Conservation (phyloP, 371 early-diverging fungal species). For the Syncephalis plumigaleata region DNA sequence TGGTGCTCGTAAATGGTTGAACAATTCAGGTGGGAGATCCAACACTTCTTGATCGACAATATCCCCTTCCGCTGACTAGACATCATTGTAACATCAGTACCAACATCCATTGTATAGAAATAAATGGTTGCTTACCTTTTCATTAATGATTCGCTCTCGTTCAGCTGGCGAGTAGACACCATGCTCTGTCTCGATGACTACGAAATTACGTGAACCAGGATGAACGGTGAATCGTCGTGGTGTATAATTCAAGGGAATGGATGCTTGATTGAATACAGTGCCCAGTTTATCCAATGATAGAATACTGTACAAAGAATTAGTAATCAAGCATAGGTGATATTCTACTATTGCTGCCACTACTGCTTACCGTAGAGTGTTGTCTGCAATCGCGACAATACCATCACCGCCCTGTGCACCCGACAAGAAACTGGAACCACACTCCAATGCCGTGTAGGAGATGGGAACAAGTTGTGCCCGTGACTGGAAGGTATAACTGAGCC, state of each 20-base stretch:
- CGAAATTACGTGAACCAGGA: constrained; percentile 56
- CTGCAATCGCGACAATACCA: constrained; percentile 78
- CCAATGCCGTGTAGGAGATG: constrained; percentile 19
- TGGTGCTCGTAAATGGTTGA: constrained; percentile 51
- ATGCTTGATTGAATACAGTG: constrained; percentile 59
- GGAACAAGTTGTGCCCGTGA: constrained; percentile 31
- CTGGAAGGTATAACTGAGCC: constrained; percentile 78
- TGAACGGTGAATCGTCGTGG: constrained; percentile 72
- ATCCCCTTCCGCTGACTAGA: constrained; percentile 8
- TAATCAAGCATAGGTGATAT: too few relatives aligned
- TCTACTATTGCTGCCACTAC: too few relatives aligned
- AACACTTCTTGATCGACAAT: neutral
- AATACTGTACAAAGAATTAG: constrained; percentile 29
- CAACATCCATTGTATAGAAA: too few relatives aligned
- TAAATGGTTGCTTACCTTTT: constrained; percentile 19
- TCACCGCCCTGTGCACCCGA: constrained; percentile 26
- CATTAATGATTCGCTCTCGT: constrained; percentile 28
- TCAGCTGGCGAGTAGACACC: constrained; percentile 47
- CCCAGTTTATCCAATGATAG: constrained; percentile 75
- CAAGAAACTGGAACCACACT: constrained; percentile 59
- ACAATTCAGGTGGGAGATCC: constrained; percentile 37
- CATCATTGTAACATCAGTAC: too few relatives aligned
- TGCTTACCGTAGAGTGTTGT: constrained; percentile 37
- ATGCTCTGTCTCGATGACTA: constrained; percentile 78
- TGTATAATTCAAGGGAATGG: constrained; percentile 75